Evolutionary conservation across 169 alveolate genomes (phyloP), one percentile per base, ranked within the genome.

Genomic region (Plasmodium vivax): DNA sequence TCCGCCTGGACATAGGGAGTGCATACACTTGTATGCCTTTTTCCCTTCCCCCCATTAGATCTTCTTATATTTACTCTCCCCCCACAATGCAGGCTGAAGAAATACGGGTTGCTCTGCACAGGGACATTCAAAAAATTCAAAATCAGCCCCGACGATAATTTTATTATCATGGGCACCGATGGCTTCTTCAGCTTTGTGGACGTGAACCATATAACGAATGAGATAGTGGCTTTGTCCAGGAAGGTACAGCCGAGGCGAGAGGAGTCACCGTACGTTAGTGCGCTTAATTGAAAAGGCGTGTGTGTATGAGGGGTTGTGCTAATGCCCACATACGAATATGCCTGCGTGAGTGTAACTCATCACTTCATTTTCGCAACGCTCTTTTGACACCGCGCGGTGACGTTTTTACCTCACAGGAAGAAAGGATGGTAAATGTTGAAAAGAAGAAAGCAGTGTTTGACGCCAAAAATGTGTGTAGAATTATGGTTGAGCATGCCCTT

Each of bases 81-180:
- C 27, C 81, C 73, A 2, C 27, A 82, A 27, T 45, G 38, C 84
- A 97, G 98, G 77, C 91, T 97, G 81, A 97, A 97, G 95, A 92
- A 95, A 9, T 97, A 96, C 81, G 98, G 98, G 12, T 96, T 97
- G 58, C 82, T 95, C 38, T 96, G 98, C 79, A 92, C 95, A 32
- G 98, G 98, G 30, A 84, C 98, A 10, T 94, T 95, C 82, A 85
- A 95, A 51, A 97, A 96, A 71, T 93, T 96, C 34, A 51, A 92
- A 16, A 82, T 97, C 27, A 97, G 87, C 41, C 85, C 93, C 10
- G 96, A 97, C 36, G 99, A 98, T 92, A 98, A 98, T 85, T 99
- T 99, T 95, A 96, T 99, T 43, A 93, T 99, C 81, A 83, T 99
- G 91, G 99, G 99, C 12, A 99, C 99, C 85, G 99, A 99, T 96